phyloP scores from a whole-genome alignment of 106 monocot genomes.

The Acorus calamus region DNA sequence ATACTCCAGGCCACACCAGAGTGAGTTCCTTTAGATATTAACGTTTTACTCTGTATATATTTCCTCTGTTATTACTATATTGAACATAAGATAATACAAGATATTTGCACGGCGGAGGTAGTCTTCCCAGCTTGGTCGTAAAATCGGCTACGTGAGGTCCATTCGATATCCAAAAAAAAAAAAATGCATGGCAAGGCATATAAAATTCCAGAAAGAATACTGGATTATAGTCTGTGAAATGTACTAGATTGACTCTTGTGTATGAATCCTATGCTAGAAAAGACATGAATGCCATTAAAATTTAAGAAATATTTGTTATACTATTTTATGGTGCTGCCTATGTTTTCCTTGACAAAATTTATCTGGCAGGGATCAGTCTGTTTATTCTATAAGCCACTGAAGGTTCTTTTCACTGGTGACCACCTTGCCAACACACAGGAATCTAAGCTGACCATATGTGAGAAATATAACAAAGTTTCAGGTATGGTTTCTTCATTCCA shows the following conservation, averaged over 20 bases:
- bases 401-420: constrained; percentile 79
- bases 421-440: constrained; percentile 47
- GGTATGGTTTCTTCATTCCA: constrained; percentile 21
- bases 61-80: not conserved
- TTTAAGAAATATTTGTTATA: too few relatives aligned
- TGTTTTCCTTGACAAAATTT: too few relatives aligned
- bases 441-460: constrained; percentile 33
- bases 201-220: too few relatives aligned
- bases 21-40: constrained; percentile 23
- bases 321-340: too few relatives aligned
- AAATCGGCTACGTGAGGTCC: too few relatives aligned
- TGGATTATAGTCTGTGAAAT: too few relatives aligned
- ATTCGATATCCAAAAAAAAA: too few relatives aligned
- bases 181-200: too few relatives aligned
- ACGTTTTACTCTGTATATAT: not conserved
- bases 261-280: too few relatives aligned
- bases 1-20: constrained; percentile 81
- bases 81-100: not conserved
- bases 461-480: constrained; percentile 51
- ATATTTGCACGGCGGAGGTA: not conserved
- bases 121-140: too few relatives aligned
- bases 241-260: too few relatives aligned
- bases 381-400: constrained; percentile 66
- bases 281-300: too few relatives aligned
- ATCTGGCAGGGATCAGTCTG: constrained; percentile 75